Percentiles rank a stretch among this genome's conserved stretches.
Conservation (phyloP, 768 basidiomycete genomes). For the Leccinellum rugosiceps region DNA sequence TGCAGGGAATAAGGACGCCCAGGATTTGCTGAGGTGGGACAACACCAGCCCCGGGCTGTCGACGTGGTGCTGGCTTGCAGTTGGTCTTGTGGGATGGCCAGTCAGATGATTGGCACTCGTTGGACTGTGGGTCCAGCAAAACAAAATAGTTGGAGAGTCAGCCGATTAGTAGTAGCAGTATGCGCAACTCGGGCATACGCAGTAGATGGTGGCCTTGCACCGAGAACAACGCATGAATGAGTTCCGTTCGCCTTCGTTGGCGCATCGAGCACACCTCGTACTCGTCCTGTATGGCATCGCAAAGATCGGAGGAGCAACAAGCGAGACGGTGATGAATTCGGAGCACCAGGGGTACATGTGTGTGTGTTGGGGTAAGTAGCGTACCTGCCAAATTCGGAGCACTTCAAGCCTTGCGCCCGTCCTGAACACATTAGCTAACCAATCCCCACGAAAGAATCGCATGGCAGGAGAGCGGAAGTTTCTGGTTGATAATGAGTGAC, state of each 20-base stretch:
- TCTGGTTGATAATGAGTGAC: too few relatives aligned
- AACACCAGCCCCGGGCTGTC: background rate
- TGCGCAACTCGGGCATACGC: slow-evolving; percentile 16
- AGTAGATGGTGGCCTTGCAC: slow-evolving; percentile 23
- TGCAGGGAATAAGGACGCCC: slow-evolving; percentile 23
- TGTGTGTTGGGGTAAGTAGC: too few relatives aligned
- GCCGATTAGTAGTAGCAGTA: background rate
- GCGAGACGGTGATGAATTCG: background rate
- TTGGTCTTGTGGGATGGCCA: slow-evolving; percentile 21
- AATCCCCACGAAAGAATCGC: too few relatives aligned
- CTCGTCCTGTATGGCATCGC: slow-evolving; percentile 2
- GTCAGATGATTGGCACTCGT: slow-evolving; percentile 23
- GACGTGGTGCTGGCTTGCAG: slow-evolving; percentile 5
- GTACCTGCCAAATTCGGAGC: too few relatives aligned
- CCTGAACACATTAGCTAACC: too few relatives aligned
- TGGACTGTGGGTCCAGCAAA: slow-evolving; percentile 15
- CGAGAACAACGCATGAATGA: slow-evolving; percentile 27
- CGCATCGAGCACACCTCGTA: slow-evolving; percentile 13
- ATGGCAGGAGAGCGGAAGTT: too few relatives aligned
- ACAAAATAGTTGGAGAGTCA: background rate
- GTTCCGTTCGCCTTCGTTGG: slow-evolving; percentile 10
- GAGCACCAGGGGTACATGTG: too few relatives aligned
- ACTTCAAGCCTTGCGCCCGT: too few relatives aligned
- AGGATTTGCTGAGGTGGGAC: slow-evolving; percentile 1
- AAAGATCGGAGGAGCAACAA: background rate